These are phyloP conservation scores for Candida arabinofermentans DNA, from an alignment of 805 yeast genomes.

Conservation along the genomic window DNA sequence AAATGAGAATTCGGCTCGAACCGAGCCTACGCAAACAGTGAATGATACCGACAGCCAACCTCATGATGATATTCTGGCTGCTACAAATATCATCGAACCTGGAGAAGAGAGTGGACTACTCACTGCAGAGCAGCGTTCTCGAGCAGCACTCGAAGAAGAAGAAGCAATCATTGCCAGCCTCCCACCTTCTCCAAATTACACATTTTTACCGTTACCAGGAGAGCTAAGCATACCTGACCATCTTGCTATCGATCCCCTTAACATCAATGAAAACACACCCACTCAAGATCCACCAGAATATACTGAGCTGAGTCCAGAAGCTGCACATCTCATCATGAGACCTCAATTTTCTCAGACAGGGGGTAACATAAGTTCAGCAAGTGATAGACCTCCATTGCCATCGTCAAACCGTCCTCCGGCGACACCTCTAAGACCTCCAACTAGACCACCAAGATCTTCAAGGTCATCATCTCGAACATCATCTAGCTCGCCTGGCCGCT, in stretches of 20 bases:
- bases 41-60: no score
- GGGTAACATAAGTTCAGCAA: slow-evolving; percentile 19
- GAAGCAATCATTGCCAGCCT: slow-evolving; percentile 19
- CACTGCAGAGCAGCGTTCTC: not conserved
- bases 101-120: not conserved
- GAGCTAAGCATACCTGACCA: slow-evolving; percentile 25
- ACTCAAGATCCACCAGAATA: slow-evolving; percentile 36
- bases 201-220: slow-evolving; percentile 22
- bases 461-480: not conserved
- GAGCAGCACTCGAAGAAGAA: slow-evolving; percentile 12
- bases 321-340: slow-evolving; percentile 14
- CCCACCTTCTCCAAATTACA: slow-evolving; percentile 31
- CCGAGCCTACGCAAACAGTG: no score
- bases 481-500: not conserved
- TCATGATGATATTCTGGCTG: not conserved
- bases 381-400: slow-evolving; percentile 10
- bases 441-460: slow-evolving; percentile 10
- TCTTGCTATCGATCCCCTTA: slow-evolving; percentile 25
- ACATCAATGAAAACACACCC: slow-evolving; percentile 21
- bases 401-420: slow-evolving; percentile 10
- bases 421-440: slow-evolving; percentile 5
- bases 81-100: no score
- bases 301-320: slow-evolving; percentile 28
- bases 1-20: no score
- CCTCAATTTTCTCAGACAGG: slow-evolving; percentile 29